phyloP scores from a whole-genome alignment of 257 asterid species.

The Gentiana dahurica region DNA sequence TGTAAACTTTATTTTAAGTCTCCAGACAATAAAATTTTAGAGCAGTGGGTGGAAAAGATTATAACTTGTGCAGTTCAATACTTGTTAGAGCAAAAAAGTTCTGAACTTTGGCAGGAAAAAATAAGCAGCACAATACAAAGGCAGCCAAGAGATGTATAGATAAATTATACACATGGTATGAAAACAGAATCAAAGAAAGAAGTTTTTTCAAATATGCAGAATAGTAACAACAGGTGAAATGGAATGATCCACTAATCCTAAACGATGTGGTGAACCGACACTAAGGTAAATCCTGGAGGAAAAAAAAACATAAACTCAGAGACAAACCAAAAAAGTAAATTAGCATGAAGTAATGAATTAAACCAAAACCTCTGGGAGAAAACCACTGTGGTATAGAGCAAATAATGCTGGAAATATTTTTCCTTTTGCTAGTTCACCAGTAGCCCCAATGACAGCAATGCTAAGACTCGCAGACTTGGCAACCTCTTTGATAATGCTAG shows the following conservation, averaged over 20 bases:
- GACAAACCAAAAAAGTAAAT: not conserved
- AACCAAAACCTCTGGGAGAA: constrained; percentile 35
- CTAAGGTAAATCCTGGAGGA: no score
- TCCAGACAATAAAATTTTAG: no score
- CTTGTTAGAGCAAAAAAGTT: not conserved
- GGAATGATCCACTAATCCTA: not conserved
- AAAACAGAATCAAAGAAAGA: no score
- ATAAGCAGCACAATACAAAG: not conserved
- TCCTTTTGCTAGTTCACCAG: constrained; percentile 42
- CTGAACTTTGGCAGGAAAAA: not conserved
- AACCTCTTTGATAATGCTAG: constrained; percentile 1
- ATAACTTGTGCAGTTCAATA: not conserved
- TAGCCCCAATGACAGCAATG: constrained; percentile 45
- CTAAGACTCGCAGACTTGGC: constrained; percentile 26
- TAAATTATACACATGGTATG: not conserved
- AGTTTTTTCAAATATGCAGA: not conserved
- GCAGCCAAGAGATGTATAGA: not conserved
- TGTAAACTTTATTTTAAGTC: no score
- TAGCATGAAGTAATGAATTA: no score
- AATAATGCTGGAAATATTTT: constrained; percentile 49
- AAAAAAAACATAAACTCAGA: not conserved
- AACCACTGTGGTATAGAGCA: constrained; percentile 37
- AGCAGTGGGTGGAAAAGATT: no score
- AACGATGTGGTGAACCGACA: no score
- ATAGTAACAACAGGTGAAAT: not conserved